Evolutionary conservation across 805 yeast species (phyloP).

Genomic region (Cyberlindnera xylosilytica): DNA sequence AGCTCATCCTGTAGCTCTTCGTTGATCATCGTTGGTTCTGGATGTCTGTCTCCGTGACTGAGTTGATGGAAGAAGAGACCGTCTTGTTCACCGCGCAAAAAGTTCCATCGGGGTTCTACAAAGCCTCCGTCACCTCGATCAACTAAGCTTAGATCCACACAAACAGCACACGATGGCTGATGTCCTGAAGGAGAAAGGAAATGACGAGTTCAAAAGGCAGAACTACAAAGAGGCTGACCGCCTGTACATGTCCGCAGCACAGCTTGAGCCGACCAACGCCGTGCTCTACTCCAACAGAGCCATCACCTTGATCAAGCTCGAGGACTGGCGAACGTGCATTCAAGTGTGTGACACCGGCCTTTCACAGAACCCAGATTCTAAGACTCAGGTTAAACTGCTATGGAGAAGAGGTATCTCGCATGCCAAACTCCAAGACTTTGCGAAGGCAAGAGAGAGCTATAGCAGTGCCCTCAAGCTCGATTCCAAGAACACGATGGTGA

Average conservation of each 20-base stretch:
- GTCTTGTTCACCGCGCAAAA: not conserved
- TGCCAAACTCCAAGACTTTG: constrained; percentile 26
- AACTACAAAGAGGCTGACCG: constrained; percentile 50
- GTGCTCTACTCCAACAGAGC: constrained; percentile 67
- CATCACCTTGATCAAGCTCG: constrained; percentile 54
- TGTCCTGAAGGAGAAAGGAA: constrained; percentile 42
- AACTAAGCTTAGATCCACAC: not conserved
- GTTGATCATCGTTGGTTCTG: constrained; percentile 20
- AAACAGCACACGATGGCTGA: constrained; percentile 22
- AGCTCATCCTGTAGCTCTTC: constrained; percentile 69
- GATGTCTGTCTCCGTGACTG: not conserved
- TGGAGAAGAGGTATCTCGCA: constrained; percentile 49
- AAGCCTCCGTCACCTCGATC: too few relatives aligned
- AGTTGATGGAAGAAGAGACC: not conserved
- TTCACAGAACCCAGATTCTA: constrained; percentile 24
- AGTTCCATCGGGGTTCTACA: not conserved
- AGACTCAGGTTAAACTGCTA: constrained; percentile 43
- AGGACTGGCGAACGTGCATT: constrained; percentile 47
- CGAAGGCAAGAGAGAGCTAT: constrained; percentile 31
- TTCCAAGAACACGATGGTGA: constrained; percentile 37
- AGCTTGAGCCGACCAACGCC: constrained; percentile 45
- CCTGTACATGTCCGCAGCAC: constrained; percentile 54
- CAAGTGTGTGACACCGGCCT: constrained; percentile 51
- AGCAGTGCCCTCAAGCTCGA: constrained; percentile 39
- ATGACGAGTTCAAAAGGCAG: constrained; percentile 43